Evolutionary conservation across 2,329 filamentous ascomycete species (phyloP), one percentile per base, ranked within the genome.

Genomic region (Fusarium mangiferae): DNA sequence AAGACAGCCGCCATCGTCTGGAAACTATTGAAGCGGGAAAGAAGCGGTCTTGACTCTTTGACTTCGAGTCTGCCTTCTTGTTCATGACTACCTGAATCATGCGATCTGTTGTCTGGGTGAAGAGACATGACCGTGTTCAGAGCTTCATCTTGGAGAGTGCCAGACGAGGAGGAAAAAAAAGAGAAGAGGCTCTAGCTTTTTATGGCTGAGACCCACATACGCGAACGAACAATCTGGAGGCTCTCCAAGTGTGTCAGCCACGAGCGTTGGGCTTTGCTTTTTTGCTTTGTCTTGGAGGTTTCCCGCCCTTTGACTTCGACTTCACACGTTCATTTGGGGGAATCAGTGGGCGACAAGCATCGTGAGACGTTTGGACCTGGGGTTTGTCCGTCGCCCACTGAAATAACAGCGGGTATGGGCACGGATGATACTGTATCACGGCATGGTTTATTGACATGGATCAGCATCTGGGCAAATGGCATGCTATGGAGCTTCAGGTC

Each of bases 351-450:
- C 30, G 45, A 48, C 62, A 68, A 39, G 61, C 63, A 76, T 60
- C 58, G 44, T 76, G 72, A 76, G 74, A 76, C 74, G 72, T 51
- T 54, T 45, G 67, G 64, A 68, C 64, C 56, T 68, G 62, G 45
- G 61, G 65, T 61, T 35, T 46, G 51, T 54, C 33, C 33, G 39
- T 57, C 24, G 41, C 33, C 44, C 66, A 52, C 65, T 49, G 38
- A 56, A 42, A 33, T 36, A 17, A 39, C 15, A 52, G 69, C 59
- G 57, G 65, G 41, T 55, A 58, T 62, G 56, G 62, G 65, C 36
- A 60, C 60, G 66, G 66, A 44, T 54, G 55, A 28, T 44, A 45
- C 22, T 42, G 51, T 69, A 69, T 65, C 66, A 69, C 35, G 30
- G 41, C 51, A 63, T 69, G 57, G 39, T 39, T 35, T 35, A 45